phyloP scores from a whole-genome alignment of 2,329 filamentous ascomycete species.

The Colletotrichum musicola region DNA sequence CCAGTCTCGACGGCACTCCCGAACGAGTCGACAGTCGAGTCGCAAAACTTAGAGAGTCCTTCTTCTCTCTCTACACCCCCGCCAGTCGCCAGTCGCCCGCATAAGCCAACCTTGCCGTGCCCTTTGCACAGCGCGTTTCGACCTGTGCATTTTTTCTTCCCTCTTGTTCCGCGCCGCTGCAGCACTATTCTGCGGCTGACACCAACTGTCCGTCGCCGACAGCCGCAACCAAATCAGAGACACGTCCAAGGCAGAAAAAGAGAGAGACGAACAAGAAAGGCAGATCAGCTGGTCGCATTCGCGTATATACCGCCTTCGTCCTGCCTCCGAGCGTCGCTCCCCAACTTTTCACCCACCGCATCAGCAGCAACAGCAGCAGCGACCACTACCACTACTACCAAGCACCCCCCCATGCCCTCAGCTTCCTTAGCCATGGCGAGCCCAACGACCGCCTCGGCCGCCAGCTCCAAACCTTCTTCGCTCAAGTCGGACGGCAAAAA shows the following conservation, averaged over 20 bases:
- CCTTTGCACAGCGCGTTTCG: slow-evolving; percentile 10
- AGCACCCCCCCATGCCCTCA: slow-evolving; percentile 32
- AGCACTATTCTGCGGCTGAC: slow-evolving; percentile 28
- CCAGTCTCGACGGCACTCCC: slow-evolving; percentile 30
- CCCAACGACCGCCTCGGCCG: slow-evolving; percentile 48
- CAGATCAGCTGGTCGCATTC: slow-evolving; percentile 17
- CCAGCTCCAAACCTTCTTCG: slow-evolving; percentile 63
- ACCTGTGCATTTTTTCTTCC: slow-evolving; percentile 3
- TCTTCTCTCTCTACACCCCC: background rate
- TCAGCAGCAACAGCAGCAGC: background rate
- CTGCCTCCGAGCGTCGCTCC: slow-evolving; percentile 13
- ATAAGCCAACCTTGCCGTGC: slow-evolving; percentile 27
- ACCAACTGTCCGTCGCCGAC: slow-evolving; percentile 28
- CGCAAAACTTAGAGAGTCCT: slow-evolving; percentile 9
- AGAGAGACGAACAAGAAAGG: slow-evolving; percentile 18
- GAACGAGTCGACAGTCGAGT: slow-evolving; percentile 29
- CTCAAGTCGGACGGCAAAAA: slow-evolving; percentile 58
- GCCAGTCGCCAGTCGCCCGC: slow-evolving; percentile 16
- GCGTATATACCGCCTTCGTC: slow-evolving; percentile 32
- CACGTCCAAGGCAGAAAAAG: background rate
- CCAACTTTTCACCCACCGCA: slow-evolving; percentile 1
- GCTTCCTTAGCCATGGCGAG: slow-evolving; percentile 37
- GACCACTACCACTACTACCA: too few relatives aligned
- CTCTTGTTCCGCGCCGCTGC: slow-evolving; percentile 3
- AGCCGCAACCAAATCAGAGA: slow-evolving; percentile 19